Evolutionary conservation across 2,329 filamentous ascomycete species (phyloP).

Genomic region (Leptographium radiaticola): DNA sequence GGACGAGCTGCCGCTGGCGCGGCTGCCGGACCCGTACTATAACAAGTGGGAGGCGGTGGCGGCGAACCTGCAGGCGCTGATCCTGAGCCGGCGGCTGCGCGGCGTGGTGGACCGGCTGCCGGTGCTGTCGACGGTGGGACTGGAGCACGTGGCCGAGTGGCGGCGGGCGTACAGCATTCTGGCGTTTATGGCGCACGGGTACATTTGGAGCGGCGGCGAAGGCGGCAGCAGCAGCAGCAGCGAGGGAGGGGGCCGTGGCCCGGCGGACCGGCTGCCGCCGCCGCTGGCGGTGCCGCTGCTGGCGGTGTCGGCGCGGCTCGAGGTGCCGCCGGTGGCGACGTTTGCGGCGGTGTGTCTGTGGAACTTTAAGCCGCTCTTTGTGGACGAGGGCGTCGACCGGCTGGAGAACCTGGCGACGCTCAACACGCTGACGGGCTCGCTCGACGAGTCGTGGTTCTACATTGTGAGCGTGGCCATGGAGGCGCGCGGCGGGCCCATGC

Average conservation of each 20-base stretch:
- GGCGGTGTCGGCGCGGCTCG: slow-evolving; percentile 60
- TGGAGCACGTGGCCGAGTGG: slow-evolving; percentile 83
- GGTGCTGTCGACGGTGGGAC: slow-evolving; percentile 66
- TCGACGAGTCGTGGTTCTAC: slow-evolving; percentile 99
- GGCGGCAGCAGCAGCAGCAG: too few species aligned
- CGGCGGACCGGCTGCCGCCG: slow-evolving; percentile 65
- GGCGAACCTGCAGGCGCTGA: slow-evolving; percentile 72
- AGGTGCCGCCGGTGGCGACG: slow-evolving; percentile 84
- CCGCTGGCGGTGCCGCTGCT: slow-evolving; percentile 75
- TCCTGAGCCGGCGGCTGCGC: slow-evolving; percentile 73
- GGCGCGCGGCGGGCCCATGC: slow-evolving; percentile 73
- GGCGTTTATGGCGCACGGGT: slow-evolving; percentile 84
- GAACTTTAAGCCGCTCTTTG: slow-evolving; percentile 92
- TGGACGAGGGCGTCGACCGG: slow-evolving; percentile 66
- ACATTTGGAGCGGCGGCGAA: slow-evolving; percentile 95
- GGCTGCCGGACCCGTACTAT: slow-evolving; percentile 82
- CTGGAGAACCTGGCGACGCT: slow-evolving; percentile 82
- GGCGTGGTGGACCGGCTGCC: slow-evolving; percentile 69
- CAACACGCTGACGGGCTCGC: slow-evolving; percentile 80
- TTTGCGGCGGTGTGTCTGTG: slow-evolving; percentile 87
- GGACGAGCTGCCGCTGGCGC: slow-evolving; percentile 61
- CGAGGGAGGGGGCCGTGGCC: too few species aligned
- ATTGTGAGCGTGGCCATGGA: slow-evolving; percentile 92
- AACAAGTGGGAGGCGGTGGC: slow-evolving; percentile 85
- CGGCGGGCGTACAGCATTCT: slow-evolving; percentile 82